Base-by-base conservation (phyloP, 2,329 filamentous ascomycete genomes). In the Malbranchea zuffiana region DNA sequence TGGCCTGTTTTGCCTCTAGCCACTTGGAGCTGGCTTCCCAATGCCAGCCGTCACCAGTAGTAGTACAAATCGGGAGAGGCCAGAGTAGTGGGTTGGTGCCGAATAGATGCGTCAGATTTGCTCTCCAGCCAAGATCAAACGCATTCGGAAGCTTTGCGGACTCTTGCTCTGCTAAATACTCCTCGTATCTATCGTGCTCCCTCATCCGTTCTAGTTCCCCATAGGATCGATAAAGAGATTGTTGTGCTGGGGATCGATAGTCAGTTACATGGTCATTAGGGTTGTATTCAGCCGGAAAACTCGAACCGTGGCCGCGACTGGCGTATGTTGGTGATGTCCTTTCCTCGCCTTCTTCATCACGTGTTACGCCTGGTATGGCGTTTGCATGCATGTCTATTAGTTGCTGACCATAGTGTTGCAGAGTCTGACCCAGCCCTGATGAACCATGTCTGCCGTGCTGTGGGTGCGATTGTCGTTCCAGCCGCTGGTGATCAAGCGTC, bases 101-200 rank as follows among this genome's bases (percentile, higher is more conserved):
- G 47, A 98, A 85, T 2, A 98, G 71, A 55, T 94, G 83, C 1
- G 63, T 54, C 4, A 96, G 59, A 55, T 98, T 98, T 27, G 72
- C 73, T 40, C 72, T 76, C 72, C 80, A 80, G 41, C 90, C 90
- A 2, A 94, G 74, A 50, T 98, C 83, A 52, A 98, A 98, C 2
- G 87, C 90, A 53, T 90, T 87, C 1, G 90, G 90, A 17, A 98
- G 72, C 54, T 82, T 85, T 49, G 82, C 76, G 34, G 79, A 84
- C 58, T 95, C 87, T 55, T 85, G 73, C 56, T 96, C 86, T 54
- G 95, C 84, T 11, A 96, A 74, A 56, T 95, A 96, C 36, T 75
- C 71, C 45, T 80, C 71, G 51, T 88, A 87, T 44, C 81, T 71
- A 30, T 79, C 70, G 10, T 71, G 66, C 43, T 82, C 77, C 25